phyloP scores from a whole-genome alignment of 441 rosid species.

The Melastoma candidum region DNA sequence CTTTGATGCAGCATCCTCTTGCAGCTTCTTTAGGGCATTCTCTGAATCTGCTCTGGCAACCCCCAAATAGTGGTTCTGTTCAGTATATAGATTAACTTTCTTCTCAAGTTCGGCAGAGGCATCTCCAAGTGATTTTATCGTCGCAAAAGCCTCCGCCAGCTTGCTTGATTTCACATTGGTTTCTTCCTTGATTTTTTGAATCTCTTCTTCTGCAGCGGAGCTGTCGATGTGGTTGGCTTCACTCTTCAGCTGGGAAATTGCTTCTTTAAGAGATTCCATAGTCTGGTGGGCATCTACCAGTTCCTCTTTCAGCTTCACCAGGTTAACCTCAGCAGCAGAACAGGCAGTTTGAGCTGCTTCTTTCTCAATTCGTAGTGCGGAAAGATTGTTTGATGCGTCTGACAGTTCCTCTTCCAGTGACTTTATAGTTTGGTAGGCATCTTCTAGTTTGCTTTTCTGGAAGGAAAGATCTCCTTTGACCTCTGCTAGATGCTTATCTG shows the following conservation, averaged over 20 bases:
- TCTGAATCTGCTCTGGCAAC: conserved; percentile 37
- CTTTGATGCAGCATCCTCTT: conserved; percentile 45
- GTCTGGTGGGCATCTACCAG: too few relatives aligned
- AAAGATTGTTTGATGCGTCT: conserved; percentile 45
- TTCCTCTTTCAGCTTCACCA: conserved; percentile 47
- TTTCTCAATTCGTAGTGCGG: conserved; percentile 44
- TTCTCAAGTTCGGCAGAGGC: conserved; percentile 46
- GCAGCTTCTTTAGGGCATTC: conserved; percentile 44
- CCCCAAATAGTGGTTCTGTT: conserved; percentile 31
- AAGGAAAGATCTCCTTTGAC: conserved; percentile 40
- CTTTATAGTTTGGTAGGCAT: conserved; percentile 37
- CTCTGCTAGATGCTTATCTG: conserved; percentile 53
- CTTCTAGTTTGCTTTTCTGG: conserved; percentile 41
- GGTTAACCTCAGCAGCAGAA: conserved; percentile 40
- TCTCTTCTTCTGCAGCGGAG: conserved; percentile 41
- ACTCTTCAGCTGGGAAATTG: conserved; percentile 19
- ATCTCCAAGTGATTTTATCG: conserved; percentile 58
- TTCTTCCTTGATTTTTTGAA: conserved; percentile 46
- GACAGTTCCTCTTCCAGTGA: conserved; percentile 64
- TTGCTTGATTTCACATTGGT: conserved; percentile 34
- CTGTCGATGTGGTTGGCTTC: conserved; percentile 52
- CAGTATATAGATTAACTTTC: conserved; percentile 37
- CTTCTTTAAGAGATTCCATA: too few relatives aligned
- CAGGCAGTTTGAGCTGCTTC: conserved; percentile 54
- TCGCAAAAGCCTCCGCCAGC: conserved; percentile 45